Evolutionary conservation across 2,329 filamentous ascomycete species (phyloP).

Genomic region (Coniochaeta sp.): DNA sequence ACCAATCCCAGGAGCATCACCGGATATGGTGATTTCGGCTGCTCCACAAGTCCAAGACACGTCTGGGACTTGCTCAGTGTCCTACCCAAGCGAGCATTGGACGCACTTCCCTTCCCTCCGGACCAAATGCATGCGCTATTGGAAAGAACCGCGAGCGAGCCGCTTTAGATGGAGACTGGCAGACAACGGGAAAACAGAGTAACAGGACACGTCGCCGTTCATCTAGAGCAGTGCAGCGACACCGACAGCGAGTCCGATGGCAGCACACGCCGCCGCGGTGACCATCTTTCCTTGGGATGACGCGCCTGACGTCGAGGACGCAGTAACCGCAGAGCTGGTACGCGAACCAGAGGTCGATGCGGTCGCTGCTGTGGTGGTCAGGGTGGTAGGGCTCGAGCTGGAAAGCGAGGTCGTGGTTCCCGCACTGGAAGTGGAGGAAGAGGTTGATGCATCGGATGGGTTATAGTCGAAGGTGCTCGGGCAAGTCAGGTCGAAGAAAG

Average conservation of each 20-base stretch:
- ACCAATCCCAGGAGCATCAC: not conserved
- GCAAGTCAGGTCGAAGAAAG: conserved; percentile 48
- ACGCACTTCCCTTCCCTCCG: not conserved
- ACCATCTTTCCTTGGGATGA: not conserved
- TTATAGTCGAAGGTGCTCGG: conserved; percentile 31
- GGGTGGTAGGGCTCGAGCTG: conserved; percentile 2
- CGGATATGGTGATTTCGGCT: not conserved
- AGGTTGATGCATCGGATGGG: conserved; percentile 16
- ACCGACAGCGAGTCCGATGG: conserved; percentile 14
- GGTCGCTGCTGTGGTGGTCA: conserved; percentile 1
- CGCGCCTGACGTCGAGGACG: conserved; percentile 3
- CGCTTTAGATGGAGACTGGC: not conserved
- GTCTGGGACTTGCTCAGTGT: too few relatives aligned
- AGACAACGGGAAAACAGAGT: not conserved
- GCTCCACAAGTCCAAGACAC: too few relatives aligned
- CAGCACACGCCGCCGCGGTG: conserved; percentile 9
- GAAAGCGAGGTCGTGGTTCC: conserved; percentile 9
- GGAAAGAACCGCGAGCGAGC: not conserved
- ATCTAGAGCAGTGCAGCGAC: conserved; percentile 15
- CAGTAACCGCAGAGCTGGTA: conserved; percentile 1
- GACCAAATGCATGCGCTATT: not conserved
- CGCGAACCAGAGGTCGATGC: conserved; percentile 7
- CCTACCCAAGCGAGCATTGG: not conserved
- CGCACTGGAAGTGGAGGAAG: conserved; percentile 12
- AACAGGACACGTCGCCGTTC: not conserved